Evolutionary conservation across 2,329 filamentous ascomycete genomes (phyloP), one percentile per base, ranked within the genome.

Genomic region (Ophiocordyceps sinensis): DNA sequence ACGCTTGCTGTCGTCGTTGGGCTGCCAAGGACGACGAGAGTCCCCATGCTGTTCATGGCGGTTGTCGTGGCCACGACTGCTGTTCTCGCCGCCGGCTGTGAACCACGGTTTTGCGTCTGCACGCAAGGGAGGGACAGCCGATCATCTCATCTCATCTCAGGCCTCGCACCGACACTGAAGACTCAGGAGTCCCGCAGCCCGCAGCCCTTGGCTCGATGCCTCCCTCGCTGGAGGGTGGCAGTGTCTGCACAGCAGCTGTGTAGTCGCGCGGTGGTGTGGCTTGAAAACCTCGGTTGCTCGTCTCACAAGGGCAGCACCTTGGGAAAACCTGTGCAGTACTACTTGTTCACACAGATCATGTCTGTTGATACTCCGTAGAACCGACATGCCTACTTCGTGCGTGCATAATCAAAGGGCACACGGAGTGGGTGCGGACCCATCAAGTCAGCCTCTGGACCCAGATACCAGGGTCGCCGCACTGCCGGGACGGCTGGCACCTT

Each of bases 91-190:
- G 35, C 35, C 10, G 15, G 12, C 35, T 23, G 32, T 35, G 32
- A 17, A 35, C 28, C 19, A 37, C 36, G 23, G 36, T 17, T 37
- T 23, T 17, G 23, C 6, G 35, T 30, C 31, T 39, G 41, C 37
- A 42, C 39, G 41, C 41, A 42, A 42, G 37, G 41, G 41, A 42
- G 37, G 41, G 41, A 32, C 37, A 31, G 31, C 19, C 41, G 41
- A 42, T 42, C 41, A 42, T 42, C 41, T 39, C 37, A 42, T 42
- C 41, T 39, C 41, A 39, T 37, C 37, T 37, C 36, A 28, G 26
- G 40, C 40, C 40, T n/a, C 29, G 26, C 39, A 39, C 36, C 37
- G 37, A 39, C 28, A 30, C 34, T 37, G 37, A 39, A 39, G 41
- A 39, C 37, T 36, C 31, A 19, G 28, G 11, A 32, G 26, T 35